Evolutionary conservation across 768 basidiomycete genomes (phyloP).

Genomic region (Paxillus rubicundulus): DNA sequence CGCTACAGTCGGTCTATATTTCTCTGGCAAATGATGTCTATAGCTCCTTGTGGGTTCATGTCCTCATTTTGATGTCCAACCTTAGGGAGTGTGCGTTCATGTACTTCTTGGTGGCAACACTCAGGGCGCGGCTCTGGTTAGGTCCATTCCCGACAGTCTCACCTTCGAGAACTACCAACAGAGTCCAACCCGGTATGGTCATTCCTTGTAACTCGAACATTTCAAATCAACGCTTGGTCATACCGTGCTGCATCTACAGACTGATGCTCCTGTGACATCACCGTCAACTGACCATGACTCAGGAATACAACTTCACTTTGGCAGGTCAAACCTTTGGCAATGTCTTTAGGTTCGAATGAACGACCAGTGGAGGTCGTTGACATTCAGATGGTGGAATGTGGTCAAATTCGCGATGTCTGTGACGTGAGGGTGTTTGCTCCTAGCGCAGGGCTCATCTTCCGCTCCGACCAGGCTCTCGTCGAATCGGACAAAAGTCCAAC

Average conservation of each 20-base stretch:
- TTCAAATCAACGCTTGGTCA: not conserved
- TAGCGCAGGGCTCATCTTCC: slow-evolving; percentile 72
- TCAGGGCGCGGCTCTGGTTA: slow-evolving; percentile 57
- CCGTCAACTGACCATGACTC: slow-evolving; percentile 41
- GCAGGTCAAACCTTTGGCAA: slow-evolving; percentile 71
- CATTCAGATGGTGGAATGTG: slow-evolving; percentile 60
- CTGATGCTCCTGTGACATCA: slow-evolving; percentile 29
- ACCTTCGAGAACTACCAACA: slow-evolving; percentile 47
- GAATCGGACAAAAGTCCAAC: slow-evolving; percentile 35
- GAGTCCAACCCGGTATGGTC: slow-evolving; percentile 41
- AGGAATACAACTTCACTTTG: slow-evolving; percentile 71
- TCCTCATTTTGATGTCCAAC: slow-evolving; percentile 78
- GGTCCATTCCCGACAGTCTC: slow-evolving; percentile 43
- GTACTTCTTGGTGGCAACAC: slow-evolving; percentile 81
- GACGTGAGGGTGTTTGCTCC: slow-evolving; percentile 64
- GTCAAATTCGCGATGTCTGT: slow-evolving; percentile 52
- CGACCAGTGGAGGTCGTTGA: slow-evolving; percentile 53
- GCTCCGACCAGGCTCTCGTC: slow-evolving; percentile 42
- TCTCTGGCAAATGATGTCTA: not conserved
- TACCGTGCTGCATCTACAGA: slow-evolving; percentile 34
- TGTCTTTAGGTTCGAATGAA: slow-evolving; percentile 67
- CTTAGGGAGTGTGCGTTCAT: slow-evolving; percentile 59
- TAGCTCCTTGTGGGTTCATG: slow-evolving; percentile 54
- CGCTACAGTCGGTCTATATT: slow-evolving; percentile 15
- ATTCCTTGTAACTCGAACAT: not conserved